Evolutionary conservation across 345 rosid species (phyloP).

Genomic region (Moringa oleifera): DNA sequence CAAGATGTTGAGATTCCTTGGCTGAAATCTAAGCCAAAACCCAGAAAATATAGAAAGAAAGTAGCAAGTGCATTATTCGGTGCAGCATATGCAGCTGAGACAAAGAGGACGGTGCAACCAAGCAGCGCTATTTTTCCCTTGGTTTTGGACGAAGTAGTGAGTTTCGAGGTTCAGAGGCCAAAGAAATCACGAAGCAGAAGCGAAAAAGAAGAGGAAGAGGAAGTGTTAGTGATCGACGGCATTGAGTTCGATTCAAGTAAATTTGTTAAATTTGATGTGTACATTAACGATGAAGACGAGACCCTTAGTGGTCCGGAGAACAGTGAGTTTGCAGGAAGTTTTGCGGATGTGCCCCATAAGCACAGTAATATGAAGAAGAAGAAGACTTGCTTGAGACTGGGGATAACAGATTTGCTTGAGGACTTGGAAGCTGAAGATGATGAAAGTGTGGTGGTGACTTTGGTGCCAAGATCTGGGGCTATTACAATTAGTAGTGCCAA

Average conservation of each 20-base stretch:
- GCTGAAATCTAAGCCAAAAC: slow-evolving; percentile 44
- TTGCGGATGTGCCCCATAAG: slow-evolving; percentile 46
- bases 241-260: slow-evolving; percentile 33
- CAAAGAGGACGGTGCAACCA: background rate
- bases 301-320: slow-evolving; percentile 23
- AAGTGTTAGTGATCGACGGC: slow-evolving; percentile 37
- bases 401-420: slow-evolving; percentile 44
- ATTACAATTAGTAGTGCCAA: slow-evolving; percentile 35
- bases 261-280: slow-evolving; percentile 46
- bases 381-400: slow-evolving; percentile 33
- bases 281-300: slow-evolving; percentile 36
- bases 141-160: slow-evolving; percentile 24
- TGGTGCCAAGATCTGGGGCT: slow-evolving; percentile 36
- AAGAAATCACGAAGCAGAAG: slow-evolving; percentile 38
- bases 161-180: slow-evolving; percentile 34
- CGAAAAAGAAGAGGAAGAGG: slow-evolving; percentile 59
- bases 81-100: too few species aligned
- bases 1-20: slow-evolving; percentile 54
- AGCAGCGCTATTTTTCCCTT: slow-evolving; percentile 22
- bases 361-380: slow-evolving; percentile 29
- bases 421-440: slow-evolving; percentile 47
- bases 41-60: slow-evolving; percentile 18
- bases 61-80: too few species aligned
- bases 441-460: slow-evolving; percentile 39
- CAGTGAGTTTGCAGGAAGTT: slow-evolving; percentile 56